Evolutionary conservation across 2,329 filamentous ascomycete genomes (phyloP), one percentile per base, ranked within the genome.

Genomic region (Sarocladium brachiariae): DNA sequence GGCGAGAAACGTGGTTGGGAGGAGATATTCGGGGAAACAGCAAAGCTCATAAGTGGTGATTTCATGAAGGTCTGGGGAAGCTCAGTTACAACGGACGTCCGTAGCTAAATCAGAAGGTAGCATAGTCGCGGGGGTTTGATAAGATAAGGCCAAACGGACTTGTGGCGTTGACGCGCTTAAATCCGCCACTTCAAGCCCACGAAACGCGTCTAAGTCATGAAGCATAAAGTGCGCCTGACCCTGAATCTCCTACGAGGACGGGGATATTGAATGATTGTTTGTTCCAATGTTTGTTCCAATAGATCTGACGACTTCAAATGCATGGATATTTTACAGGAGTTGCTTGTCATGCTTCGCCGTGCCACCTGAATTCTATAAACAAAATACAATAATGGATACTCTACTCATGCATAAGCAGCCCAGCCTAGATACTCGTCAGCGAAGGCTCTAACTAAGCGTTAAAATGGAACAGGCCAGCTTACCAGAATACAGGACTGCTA

Each of bases 401-500:
- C 8, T 16, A 16, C 49, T 63, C 56, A 74, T 45, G 71, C 71
- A 64, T 74, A 73, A 21, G 71, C 71, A 46, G 70, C 71, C 71
- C 71, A 74, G 27, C 71, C 71, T 72, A 50, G 23, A 30, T 3
- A 5, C 11, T 45, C 30, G 51, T 67, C 53, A 67, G 62, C 39
- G n/a, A 10, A 31, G 35, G n/a, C 10, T 21, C 3, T 4, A 13
- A 16, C 30, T 3, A 25, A 46, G 11, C 7, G 27, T 7, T 30
- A 10, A 14, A 19, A 19, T 10, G 14, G 8, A 18, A 23, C 24
- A 19, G 27, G 19, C n/a, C 35, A 25, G 58, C 79, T 63, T 71
- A 83, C 84, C 86, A 60, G 84, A 86, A 71, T 92, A 99, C 59
- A 99, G 70, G 37, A 96, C 84, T 2, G 93, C 92, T 61, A 99